phyloP scores from a whole-genome alignment of 129 eudicot genomes.

The Mikania micrantha region DNA sequence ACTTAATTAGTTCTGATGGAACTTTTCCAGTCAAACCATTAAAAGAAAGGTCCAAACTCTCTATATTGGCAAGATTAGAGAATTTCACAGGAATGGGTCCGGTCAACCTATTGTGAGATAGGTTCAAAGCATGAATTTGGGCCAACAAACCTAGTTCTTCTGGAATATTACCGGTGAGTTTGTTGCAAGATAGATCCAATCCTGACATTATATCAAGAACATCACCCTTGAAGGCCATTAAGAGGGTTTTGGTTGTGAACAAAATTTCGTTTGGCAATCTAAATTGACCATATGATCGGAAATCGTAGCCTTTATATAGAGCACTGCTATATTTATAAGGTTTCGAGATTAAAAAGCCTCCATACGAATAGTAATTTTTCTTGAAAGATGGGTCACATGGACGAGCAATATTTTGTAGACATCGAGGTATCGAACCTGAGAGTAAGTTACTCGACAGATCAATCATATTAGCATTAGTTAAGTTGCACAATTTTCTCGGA shows the following conservation, averaged over 20 bases:
- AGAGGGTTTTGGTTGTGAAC: constrained; percentile 9
- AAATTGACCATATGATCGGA: too few relatives aligned
- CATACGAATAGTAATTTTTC: too few relatives aligned
- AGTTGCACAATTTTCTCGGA: constrained; percentile 15
- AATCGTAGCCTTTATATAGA: too few relatives aligned
- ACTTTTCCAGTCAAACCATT: background rate
- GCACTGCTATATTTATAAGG: too few relatives aligned
- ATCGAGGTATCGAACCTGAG: constrained; percentile 18
- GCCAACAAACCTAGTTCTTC: constrained; percentile 6
- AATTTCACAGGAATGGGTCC: constrained; percentile 20
- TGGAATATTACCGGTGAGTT: constrained; percentile 18
- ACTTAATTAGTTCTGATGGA: background rate
- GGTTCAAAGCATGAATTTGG: background rate
- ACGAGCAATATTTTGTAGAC: constrained; percentile 9
- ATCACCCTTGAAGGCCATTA: background rate
- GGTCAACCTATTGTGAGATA: background rate
- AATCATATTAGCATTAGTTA: constrained; percentile 9
- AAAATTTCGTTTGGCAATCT: background rate
- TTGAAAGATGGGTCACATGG: background rate
- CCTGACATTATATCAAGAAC: constrained; percentile 21
- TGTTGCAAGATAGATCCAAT: constrained; percentile 24
- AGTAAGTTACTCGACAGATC: constrained; percentile 21
- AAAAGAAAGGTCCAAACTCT: constrained; percentile 14
- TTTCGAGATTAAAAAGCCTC: too few relatives aligned
- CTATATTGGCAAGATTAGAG: constrained; percentile 1